Percentiles rank a stretch among this genome's conserved stretches.
Evolutionary conservation across 345 rosid species (phyloP).

Genomic region (Odontarrhena argentea): DNA sequence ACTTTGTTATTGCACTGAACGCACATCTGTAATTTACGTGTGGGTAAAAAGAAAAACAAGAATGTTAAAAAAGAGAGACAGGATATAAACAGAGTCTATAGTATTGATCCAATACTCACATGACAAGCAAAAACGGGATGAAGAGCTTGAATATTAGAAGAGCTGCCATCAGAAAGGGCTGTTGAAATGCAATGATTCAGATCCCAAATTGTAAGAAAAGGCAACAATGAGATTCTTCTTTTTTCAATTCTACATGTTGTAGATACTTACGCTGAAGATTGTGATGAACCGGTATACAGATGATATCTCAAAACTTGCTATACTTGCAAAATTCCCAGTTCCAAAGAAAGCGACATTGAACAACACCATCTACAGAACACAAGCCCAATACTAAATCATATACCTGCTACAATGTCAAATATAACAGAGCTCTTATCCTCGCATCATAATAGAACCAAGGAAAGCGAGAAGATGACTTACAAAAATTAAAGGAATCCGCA

Average conservation of each 20-base stretch:
- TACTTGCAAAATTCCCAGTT: constrained; percentile 96
- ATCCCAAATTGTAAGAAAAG: background rate
- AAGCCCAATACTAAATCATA: constrained; percentile 27
- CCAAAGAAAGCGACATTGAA: constrained; percentile 97
- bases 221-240: background rate
- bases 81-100: too few relatives aligned
- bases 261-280: constrained; percentile 82
- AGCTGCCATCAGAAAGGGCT: constrained; percentile 98
- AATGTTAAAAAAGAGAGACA: background rate
- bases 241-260: background rate
- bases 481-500: constrained; percentile 79
- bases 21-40: constrained; percentile 64
- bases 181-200: constrained; percentile 34
- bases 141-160: constrained; percentile 92
- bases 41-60: background rate
- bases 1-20: constrained; percentile 86
- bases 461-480: constrained; percentile 53
- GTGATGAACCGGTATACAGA: constrained; percentile 94
- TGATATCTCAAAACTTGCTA: constrained; percentile 98
- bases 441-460: background rate
- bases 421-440: constrained; percentile 18
- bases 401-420: background rate
- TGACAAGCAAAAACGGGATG: constrained; percentile 94
- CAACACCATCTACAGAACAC: constrained; percentile 68
- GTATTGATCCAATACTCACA: constrained; percentile 53